Base-by-base conservation (phyloP, 805 yeast species). In the Candida insectorum region DNA sequence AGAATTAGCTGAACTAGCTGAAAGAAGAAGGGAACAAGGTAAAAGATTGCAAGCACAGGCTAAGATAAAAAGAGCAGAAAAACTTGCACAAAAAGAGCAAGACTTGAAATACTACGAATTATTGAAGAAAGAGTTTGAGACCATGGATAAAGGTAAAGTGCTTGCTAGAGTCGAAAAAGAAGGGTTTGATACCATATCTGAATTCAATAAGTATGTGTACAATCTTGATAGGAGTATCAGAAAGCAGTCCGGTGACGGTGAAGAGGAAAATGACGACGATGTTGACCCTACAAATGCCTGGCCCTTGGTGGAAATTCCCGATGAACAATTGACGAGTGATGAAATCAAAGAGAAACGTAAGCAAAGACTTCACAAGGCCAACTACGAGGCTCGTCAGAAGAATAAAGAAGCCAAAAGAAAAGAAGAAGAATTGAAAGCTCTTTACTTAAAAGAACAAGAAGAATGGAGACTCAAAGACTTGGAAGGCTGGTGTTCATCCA, bases 41-140 rank as follows among this genome's bases (percentile, higher is more conserved):
- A 75, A 81, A 43, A 71, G 95, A 44, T 68, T 94, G 41, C 97
- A 93, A 60, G 95, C 86, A 49, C 96, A 88, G 58, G 97, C 97
- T 0, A 88, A 82, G 47, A 82, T 80, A 49, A 81, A 80, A 44
- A 67, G 98, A 36, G 56, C 79, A 7, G 96, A 91, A 52, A 88
- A 85, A 49, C 60, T 86, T 28, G 67, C 77, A 11, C 87, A 87
- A 54, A 83, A 85, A 44, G 88, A 88, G 46, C 79, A 83, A 45
- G 96, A 91, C 49, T 75, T 68, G 43, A 80, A 72, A 29, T 87
- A 89, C 54, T 87, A 81, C 49, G 62, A 75, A 1, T 69, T 70
- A 16, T 59, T 89, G 27, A 73, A 69, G 47, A 74, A 68, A 17
- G 73, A 74, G 36, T 54, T 85, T 33, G 58, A 58, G 19, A 63